These are phyloP conservation scores for Didymella lethalis DNA, from an alignment of 2,329 filamentous ascomycete species.

Conservation along the genomic window DNA sequence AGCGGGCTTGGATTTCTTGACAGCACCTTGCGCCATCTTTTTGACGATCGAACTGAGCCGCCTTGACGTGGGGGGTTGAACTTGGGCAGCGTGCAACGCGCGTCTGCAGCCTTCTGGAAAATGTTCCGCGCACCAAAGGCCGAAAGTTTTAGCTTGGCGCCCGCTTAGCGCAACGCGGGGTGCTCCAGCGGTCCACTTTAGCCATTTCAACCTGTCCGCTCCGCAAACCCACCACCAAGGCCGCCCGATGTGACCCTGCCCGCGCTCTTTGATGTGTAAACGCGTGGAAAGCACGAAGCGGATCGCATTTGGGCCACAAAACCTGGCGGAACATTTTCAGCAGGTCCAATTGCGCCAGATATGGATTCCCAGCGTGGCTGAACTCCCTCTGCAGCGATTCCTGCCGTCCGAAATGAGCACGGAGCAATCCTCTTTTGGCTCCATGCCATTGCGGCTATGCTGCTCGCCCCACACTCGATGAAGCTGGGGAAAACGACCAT, in stretches of 20 bases:
- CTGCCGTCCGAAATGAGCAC: not conserved
- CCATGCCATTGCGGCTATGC: conserved; percentile 5
- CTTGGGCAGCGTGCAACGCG: conserved; percentile 1
- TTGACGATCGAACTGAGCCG: not conserved
- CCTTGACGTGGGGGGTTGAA: not conserved
- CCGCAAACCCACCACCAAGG: conserved; percentile 43
- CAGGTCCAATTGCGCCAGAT: not conserved
- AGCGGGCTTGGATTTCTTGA: conserved; percentile 57
- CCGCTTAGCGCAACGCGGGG: conserved; percentile 31
- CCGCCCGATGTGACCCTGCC: conserved; percentile 5
- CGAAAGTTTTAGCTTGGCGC: conserved; percentile 25
- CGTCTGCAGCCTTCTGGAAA: conserved; percentile 20
- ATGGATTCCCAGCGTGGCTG: not conserved
- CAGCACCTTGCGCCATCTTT: conserved; percentile 58
- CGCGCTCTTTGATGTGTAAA: not conserved
- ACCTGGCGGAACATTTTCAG: conserved; percentile 11
- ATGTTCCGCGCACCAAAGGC: conserved; percentile 23
- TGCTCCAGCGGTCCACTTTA: conserved; percentile 27
- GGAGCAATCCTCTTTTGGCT: conserved; percentile 5
- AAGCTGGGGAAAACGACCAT: conserved; percentile 20
- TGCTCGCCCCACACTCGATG: conserved; percentile 17
- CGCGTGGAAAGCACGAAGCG: not conserved
- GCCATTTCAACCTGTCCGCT: conserved; percentile 37
- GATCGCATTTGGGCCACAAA: not conserved
- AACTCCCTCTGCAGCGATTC: not conserved